These are phyloP conservation scores for Plasmodium adleri DNA, from an alignment of 169 alveolate species.

Conservation along the genomic window DNA sequence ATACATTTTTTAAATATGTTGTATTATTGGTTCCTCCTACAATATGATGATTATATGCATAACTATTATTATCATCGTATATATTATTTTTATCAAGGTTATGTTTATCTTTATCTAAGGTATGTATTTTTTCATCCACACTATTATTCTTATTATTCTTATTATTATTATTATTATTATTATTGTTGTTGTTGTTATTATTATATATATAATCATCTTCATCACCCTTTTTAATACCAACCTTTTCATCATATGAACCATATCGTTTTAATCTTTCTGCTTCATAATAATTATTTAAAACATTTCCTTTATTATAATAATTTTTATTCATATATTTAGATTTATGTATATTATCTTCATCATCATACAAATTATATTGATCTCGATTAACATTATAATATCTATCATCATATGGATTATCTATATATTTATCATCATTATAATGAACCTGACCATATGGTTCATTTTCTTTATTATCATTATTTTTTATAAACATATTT, in stretches of 20 bases:
- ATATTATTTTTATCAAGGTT: not conserved
- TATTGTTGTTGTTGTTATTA: not conserved
- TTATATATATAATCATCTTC: constrained; percentile 12
- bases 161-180: constrained; percentile 1
- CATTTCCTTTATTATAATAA: not conserved
- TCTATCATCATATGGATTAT: no score
- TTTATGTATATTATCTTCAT: not conserved
- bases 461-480: not conserved
- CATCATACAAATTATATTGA: not conserved
- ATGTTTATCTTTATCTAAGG: not conserved
- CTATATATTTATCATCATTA: no score
- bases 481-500: not conserved
- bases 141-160: not conserved
- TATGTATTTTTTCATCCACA: no score
- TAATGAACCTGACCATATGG: not conserved
- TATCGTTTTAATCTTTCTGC: constrained; percentile 15
- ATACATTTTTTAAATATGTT: not conserved
- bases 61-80: not conserved
- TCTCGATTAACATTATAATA: constrained; percentile 2
- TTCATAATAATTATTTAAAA: not conserved
- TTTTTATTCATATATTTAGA: not conserved
- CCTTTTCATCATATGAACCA: constrained; percentile 1
- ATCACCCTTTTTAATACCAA: not conserved
- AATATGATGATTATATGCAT: constrained; percentile 5
- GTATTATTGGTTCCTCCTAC: not conserved